phyloP scores from a whole-genome alignment of 495 filamentous ascomycete genomes.

The Bacidia rubella region DNA sequence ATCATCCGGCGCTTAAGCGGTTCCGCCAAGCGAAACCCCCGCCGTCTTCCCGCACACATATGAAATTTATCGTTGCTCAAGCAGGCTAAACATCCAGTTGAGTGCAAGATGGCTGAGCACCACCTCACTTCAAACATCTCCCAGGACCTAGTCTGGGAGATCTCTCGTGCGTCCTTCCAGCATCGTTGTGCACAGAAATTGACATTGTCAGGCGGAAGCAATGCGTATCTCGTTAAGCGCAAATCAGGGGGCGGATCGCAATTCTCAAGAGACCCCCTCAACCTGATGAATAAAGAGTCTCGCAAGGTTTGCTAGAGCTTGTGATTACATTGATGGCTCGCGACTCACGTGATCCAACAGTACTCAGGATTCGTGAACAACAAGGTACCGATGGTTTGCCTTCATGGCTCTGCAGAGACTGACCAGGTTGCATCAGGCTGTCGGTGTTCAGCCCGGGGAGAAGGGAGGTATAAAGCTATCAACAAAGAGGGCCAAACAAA shows the following conservation, averaged over 20 bases:
- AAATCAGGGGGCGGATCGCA: slow-evolving; percentile 58
- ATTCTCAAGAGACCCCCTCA: slow-evolving; percentile 89
- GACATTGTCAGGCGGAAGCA: slow-evolving; percentile 51
- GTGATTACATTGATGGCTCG: not conserved
- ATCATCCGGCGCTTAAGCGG: too few relatives aligned
- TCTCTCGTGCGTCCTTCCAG: slow-evolving; percentile 46
- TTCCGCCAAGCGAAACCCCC: too few relatives aligned
- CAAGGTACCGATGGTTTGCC: slow-evolving; percentile 52
- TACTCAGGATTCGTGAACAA: slow-evolving; percentile 82
- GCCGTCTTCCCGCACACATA: too few relatives aligned
- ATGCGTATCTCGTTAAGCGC: slow-evolving; percentile 82
- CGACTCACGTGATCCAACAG: slow-evolving; percentile 27
- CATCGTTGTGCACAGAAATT: not conserved
- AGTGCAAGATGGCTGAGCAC: slow-evolving; percentile 21
- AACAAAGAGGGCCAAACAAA: slow-evolving; percentile 67
- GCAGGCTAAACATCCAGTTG: slow-evolving; percentile 19
- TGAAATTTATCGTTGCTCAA: too few relatives aligned
- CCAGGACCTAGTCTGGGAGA: slow-evolving; percentile 80
- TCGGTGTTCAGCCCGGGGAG: slow-evolving; percentile 55
- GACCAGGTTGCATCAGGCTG: slow-evolving; percentile 43
- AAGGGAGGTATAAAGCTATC: slow-evolving; percentile 61
- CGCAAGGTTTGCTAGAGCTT: slow-evolving; percentile 56
- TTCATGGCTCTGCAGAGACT: slow-evolving; percentile 6
- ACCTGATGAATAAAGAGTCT: slow-evolving; percentile 75
- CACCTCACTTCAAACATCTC: slow-evolving; percentile 49